Evolutionary conservation across 495 filamentous ascomycete genomes (phyloP), one percentile per base, ranked within the genome.

Genomic region (Lophiotrema nucula): DNA sequence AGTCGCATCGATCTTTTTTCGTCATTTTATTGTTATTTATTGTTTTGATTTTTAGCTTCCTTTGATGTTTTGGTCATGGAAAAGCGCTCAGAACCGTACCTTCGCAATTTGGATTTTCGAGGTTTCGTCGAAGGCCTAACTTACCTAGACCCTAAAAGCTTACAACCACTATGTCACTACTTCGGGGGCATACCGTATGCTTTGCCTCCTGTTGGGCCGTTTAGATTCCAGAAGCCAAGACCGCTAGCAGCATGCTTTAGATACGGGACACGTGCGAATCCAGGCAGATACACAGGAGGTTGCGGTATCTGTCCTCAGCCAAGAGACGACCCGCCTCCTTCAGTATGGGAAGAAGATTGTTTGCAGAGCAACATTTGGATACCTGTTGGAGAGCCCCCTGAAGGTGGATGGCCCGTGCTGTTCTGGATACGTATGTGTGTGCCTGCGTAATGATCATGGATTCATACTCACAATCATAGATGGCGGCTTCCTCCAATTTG

Each of bases 401-500:
- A 10, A 23, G 55, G 57, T 39, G 68, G 68, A 15, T 73, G 71
- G 71, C 72, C 72, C 1, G 72, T 75, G 0, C 63, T 71, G 43
- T 69, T 75, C 53, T 72, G 68, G 60, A 75, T 75, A 19, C 72
- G 68, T 70, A 58, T 10, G 68, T 46, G 4, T 37, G 10, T 35
- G 18, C 22, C n/a, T n/a, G 10, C 2, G 11, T 13, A 26, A 13
- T 39, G 8, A 2, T 8, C 6, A 24, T 43, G 3, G 39, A 18
- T 21, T 44, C 43, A n/a, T 24, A 23, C 43, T 56, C 24, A 41
- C 13, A 1, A 22, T 35, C 2, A 23, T 31, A 63, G 74, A 84
- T 63, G 81, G 81, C 27, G 81, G 81, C 4, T 84, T 79, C 70
- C 73, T 84, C 5, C 81, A 84, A 67, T 77, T 78, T 26, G 81